These are phyloP conservation scores for Anisodus tanguticus DNA, from an alignment of 257 asterid species.

Conservation along the genomic window DNA sequence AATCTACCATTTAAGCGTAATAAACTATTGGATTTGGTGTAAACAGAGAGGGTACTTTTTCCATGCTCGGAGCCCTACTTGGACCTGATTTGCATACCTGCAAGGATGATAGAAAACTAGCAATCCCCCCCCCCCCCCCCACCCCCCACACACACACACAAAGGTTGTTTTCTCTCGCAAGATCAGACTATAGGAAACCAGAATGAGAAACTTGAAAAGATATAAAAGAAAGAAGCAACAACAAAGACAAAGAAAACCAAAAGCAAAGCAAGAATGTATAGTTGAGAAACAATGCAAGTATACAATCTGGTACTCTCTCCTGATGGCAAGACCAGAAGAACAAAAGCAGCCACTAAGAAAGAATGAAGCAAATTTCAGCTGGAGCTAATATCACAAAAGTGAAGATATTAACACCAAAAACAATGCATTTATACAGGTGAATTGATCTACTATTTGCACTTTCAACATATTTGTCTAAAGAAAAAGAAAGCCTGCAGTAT, in stretches of 20 bases:
- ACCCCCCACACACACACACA: too few relatives aligned
- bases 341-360: neutral
- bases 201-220: too few relatives aligned
- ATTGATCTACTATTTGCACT: constrained; percentile 20
- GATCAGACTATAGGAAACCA: too few relatives aligned
- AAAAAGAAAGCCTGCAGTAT: neutral
- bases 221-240: neutral
- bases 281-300: neutral
- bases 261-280: neutral
- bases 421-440: neutral
- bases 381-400: neutral
- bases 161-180: too few relatives aligned
- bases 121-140: too few relatives aligned
- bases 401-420: constrained; percentile 8
- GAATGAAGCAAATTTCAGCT: neutral
- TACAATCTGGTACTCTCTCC: neutral
- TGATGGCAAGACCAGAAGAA: neutral
- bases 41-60: too few relatives aligned
- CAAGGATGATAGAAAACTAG: too few relatives aligned
- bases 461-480: neutral
- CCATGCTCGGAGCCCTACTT: too few relatives aligned
- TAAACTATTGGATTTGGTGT: neutral
- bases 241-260: neutral
- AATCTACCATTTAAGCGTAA: too few relatives aligned
- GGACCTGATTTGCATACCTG: too few relatives aligned